Conservation (phyloP, 176 grass and related monocot genomes). For the Avena insularis region DNA sequence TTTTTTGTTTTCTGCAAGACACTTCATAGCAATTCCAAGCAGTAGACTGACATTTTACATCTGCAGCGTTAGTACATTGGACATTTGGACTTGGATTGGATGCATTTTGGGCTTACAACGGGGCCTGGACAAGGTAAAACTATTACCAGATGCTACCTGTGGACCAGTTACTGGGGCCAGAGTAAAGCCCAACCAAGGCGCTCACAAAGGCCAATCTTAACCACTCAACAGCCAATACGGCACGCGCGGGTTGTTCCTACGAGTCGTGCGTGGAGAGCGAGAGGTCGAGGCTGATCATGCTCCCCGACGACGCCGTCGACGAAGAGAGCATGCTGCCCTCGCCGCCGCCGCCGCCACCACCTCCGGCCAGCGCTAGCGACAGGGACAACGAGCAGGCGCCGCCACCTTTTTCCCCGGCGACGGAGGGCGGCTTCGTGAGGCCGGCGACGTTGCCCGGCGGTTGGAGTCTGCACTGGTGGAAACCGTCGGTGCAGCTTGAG, state of each 20-base stretch:
- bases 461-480: neutral
- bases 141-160: too few species aligned
- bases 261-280: constrained; percentile 30
- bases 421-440: neutral
- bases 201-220: too few species aligned
- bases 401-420: neutral
- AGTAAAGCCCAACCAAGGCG: too few species aligned
- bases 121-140: too few species aligned
- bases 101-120: too few species aligned
- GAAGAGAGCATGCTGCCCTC: constrained; percentile 33
- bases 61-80: too few species aligned
- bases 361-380: neutral
- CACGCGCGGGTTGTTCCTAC: neutral
- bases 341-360: neutral
- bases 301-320: constrained; percentile 30
- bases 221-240: too few species aligned
- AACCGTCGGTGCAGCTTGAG: neutral
- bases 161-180: too few species aligned
- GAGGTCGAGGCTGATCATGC: constrained; percentile 56
- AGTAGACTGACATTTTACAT: too few species aligned
- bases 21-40: too few species aligned
- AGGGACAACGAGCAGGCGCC: constrained; percentile 26
- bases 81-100: too few species aligned
- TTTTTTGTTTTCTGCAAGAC: too few species aligned
- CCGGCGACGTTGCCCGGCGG: neutral